phyloP scores from a whole-genome alignment of 1,284 basidiomycete genomes.

The Boletus smithii region DNA sequence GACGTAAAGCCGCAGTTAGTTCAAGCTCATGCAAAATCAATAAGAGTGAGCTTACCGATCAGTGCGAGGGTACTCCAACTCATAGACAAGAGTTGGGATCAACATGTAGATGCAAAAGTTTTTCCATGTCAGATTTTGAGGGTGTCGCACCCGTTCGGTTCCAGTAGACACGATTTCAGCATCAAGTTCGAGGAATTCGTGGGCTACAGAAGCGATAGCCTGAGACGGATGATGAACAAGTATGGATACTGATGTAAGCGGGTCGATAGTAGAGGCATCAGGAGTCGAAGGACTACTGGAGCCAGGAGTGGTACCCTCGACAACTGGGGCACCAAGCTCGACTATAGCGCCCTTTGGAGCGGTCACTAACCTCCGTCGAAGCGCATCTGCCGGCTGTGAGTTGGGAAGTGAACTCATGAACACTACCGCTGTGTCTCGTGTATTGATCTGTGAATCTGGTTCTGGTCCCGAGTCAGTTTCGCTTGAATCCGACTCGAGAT shows the following conservation, averaged over 20 bases:
- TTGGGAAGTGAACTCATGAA: conserved; percentile 50
- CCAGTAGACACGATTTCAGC: conserved; percentile 76
- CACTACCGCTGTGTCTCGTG: conserved; percentile 39
- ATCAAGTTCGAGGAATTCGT: conserved; percentile 74
- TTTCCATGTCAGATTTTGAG: conserved; percentile 78
- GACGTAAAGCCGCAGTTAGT: background rate
- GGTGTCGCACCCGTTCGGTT: conserved; percentile 69
- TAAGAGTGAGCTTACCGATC: conserved; percentile 51
- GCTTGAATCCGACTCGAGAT: conserved; percentile 25
- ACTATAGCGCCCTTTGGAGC: conserved; percentile 28
- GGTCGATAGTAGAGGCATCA: background rate
- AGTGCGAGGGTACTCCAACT: conserved; percentile 93
- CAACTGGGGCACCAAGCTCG: conserved; percentile 4
- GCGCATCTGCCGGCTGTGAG: conserved; percentile 45
- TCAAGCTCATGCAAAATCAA: background rate
- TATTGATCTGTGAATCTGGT: conserved; percentile 21
- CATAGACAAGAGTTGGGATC: conserved; percentile 93
- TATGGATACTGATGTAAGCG: conserved; percentile 42
- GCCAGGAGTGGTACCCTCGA: conserved; percentile 2
- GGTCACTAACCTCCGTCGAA: conserved; percentile 52
- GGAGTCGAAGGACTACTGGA: conserved; percentile 7
- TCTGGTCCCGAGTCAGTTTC: conserved; percentile 25
- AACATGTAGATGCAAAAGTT: conserved; percentile 90
- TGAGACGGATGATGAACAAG: conserved; percentile 75
- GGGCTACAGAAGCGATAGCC: conserved; percentile 67